Evolutionary conservation across 257 asterid genomes (phyloP).

Genomic region (Solanum sitiens): DNA sequence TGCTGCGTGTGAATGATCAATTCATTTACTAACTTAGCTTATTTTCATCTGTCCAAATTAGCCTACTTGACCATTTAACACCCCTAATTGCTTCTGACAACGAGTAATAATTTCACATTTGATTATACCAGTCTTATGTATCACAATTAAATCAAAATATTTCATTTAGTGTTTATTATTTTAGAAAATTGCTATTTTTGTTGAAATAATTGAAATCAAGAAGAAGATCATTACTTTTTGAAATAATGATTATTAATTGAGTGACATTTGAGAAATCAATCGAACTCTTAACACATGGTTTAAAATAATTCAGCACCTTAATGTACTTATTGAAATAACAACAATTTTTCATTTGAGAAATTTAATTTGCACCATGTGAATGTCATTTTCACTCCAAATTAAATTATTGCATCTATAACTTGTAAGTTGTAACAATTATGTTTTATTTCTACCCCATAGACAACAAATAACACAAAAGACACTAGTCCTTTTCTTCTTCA

Average conservation of each 20-base stretch:
- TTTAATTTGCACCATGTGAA: constrained; percentile 31
- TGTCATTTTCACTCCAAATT: constrained; percentile 29
- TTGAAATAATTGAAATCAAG: too few species aligned
- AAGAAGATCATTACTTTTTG: too few species aligned
- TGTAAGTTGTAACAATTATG: constrained; percentile 1
- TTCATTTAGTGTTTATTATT: too few species aligned
- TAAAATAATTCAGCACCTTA: background rate
- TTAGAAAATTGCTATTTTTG: too few species aligned
- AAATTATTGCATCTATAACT: constrained; percentile 2
- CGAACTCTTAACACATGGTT: background rate
- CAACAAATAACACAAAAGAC: background rate
- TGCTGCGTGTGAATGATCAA: background rate
- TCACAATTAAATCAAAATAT: background rate
- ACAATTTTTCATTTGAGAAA: background rate
- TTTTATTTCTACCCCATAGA: background rate
- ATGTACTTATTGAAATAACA: background rate
- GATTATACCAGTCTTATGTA: background rate
- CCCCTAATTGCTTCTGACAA: background rate
- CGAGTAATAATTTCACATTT: background rate
- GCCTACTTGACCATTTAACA: background rate
- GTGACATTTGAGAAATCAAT: background rate
- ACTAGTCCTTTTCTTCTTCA: background rate
- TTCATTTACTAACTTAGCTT: background rate
- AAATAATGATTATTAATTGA: background rate
- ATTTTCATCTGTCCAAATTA: background rate